Conservation (phyloP, 2,329 filamentous ascomycete species). For the Trichoderma koningiopsis region DNA sequence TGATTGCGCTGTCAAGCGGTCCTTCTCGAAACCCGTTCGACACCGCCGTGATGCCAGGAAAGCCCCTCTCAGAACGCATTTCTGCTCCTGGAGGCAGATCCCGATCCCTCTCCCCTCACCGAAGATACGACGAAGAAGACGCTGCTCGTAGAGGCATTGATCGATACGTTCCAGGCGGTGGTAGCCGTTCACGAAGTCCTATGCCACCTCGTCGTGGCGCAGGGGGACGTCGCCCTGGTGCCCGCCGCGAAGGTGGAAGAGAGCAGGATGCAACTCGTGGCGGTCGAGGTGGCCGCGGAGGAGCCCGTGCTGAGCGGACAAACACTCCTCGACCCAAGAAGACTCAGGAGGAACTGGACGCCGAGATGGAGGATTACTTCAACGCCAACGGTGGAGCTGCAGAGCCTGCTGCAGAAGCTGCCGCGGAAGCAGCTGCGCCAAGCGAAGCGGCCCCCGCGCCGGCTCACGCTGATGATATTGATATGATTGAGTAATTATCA, state of each 20-base stretch:
- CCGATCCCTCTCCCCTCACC: constrained; percentile 61
- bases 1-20: constrained; percentile 64
- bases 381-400: constrained; percentile 45
- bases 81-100: constrained; percentile 59
- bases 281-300: constrained; percentile 42
- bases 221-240: constrained; percentile 55
- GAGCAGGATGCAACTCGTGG: constrained; percentile 39
- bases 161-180: constrained; percentile 70
- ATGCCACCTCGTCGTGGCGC: constrained; percentile 51
- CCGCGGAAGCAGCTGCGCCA: constrained; percentile 38
- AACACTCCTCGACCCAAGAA: constrained; percentile 69
- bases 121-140: constrained; percentile 55
- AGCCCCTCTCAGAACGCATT: constrained; percentile 63
- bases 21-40: constrained; percentile 59
- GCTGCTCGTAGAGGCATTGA: constrained; percentile 71
- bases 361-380: constrained; percentile 97
- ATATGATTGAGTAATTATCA: constrained; percentile 65
- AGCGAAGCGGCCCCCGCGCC: constrained; percentile 37
- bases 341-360: constrained; percentile 88
- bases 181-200: constrained; percentile 61
- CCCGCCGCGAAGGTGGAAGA: constrained; percentile 46
- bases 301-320: constrained; percentile 52
- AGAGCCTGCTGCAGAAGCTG: constrained; percentile 25
- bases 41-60: constrained; percentile 55
- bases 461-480: constrained; percentile 58